Evolutionary conservation across 257 asterid species (phyloP).

Genomic region (Gentiana dahurica): DNA sequence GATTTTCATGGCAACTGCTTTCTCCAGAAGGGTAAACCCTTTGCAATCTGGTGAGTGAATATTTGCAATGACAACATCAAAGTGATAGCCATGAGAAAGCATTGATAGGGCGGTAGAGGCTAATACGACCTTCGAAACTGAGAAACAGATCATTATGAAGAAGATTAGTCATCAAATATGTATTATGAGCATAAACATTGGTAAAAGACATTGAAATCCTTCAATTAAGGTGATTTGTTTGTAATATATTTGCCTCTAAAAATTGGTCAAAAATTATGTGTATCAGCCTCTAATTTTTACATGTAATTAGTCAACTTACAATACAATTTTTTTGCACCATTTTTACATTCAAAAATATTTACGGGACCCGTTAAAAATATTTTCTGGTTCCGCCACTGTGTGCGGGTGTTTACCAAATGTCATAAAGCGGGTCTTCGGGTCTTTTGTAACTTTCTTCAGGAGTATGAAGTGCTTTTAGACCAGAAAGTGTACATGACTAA

Average conservation of each 20-base stretch:
- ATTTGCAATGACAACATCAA: slow-evolving; percentile 14
- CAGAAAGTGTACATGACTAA: too few species aligned
- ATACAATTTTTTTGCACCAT: too few species aligned
- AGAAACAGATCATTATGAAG: not conserved
- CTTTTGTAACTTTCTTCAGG: too few species aligned
- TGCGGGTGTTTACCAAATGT: too few species aligned
- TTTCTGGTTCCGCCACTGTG: too few species aligned
- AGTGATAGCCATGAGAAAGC: slow-evolving; percentile 2
- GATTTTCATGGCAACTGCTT: not conserved
- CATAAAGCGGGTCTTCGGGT: too few species aligned
- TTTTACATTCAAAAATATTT: too few species aligned
- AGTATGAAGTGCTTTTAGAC: too few species aligned
- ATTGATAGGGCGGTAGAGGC: slow-evolving; percentile 7
- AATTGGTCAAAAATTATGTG: not conserved
- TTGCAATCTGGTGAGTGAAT: slow-evolving; percentile 9
- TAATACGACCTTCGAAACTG: slow-evolving; percentile 14
- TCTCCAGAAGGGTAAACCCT: slow-evolving; percentile 4
- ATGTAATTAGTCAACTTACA: too few species aligned
- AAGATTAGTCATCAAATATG: not conserved
- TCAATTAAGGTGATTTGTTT: not conserved
- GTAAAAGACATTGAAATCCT: not conserved
- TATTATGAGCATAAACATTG: not conserved
- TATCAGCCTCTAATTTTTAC: too few species aligned
- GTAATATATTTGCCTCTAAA: not conserved
- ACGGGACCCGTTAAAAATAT: too few species aligned